Percentiles rank a stretch among this genome's conserved stretches.
Evolutionary conservation across 2,329 filamentous ascomycete species (phyloP).

Genomic region (Ceratocystis smalleyi): DNA sequence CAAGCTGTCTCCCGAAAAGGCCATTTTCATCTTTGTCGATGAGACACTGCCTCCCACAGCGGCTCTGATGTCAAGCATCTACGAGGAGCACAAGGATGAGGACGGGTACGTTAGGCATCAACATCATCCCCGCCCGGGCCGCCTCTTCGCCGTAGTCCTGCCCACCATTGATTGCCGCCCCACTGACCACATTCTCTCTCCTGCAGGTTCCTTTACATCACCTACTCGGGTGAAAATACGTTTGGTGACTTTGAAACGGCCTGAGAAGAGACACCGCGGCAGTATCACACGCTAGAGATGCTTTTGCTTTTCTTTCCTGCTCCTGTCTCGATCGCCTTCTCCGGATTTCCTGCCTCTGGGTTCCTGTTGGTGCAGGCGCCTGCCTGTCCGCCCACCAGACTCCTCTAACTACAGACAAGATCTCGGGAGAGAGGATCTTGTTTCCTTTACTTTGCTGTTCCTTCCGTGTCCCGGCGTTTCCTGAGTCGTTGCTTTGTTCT

Average conservation of each 20-base stretch:
- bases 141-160: not conserved
- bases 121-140: not conserved
- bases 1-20: conserved; percentile 98
- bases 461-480: not conserved
- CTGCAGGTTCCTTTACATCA: conserved; percentile 87
- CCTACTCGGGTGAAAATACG: conserved; percentile 98
- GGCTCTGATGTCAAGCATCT: conserved; percentile 97
- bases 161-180: not conserved
- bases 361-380: no score
- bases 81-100: conserved; percentile 93
- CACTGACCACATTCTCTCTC: conserved; percentile 8
- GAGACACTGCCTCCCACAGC: conserved; percentile 93
- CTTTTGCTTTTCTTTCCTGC: not conserved
- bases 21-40: conserved; percentile 99
- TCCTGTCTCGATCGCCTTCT: not conserved
- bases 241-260: conserved; percentile 49
- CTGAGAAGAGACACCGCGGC: conserved; percentile 20
- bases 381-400: not conserved
- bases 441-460: not conserved
- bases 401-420: not conserved
- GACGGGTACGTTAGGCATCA: conserved; percentile 38
- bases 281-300: not conserved
- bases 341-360: no score
- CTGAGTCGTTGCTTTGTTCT: conserved; percentile 1
- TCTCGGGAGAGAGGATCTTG: not conserved